Conservation (phyloP, 495 filamentous ascomycete genomes). For the Schizothecium vesticola region DNA sequence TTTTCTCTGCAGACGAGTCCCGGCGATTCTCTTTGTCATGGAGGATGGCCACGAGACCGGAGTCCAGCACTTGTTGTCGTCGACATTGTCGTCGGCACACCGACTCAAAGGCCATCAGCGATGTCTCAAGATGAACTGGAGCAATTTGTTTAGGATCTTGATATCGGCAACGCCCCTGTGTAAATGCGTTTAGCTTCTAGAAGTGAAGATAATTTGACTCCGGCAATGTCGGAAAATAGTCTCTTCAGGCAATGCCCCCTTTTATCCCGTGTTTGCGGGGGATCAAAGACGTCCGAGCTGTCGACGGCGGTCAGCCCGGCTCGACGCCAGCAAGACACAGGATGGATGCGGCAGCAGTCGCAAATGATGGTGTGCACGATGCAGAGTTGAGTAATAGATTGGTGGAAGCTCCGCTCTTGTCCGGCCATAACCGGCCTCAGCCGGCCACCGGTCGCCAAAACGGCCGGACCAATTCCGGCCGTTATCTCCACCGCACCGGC, state of each 20-base stretch:
- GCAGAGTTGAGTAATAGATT: conserved; percentile 23
- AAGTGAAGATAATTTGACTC: too few species aligned
- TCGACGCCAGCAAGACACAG: not conserved
- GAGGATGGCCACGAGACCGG: conserved; percentile 1
- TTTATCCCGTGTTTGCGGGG: not conserved
- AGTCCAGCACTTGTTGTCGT: not conserved
- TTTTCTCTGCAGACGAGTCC: not conserved
- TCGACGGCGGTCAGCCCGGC: not conserved
- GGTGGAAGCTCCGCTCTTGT: conserved; percentile 19
- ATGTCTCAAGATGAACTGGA: not conserved
- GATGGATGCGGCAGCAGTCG: not conserved
- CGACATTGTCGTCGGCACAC: not conserved
- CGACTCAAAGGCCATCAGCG: not conserved
- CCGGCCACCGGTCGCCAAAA: conserved; percentile 19
- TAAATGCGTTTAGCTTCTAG: too few species aligned
- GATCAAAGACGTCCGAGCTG: not conserved
- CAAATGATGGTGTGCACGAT: not conserved
- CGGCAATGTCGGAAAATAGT: not conserved
- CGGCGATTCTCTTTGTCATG: conserved; percentile 28
- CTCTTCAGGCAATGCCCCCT: not conserved
- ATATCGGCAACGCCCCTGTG: too few species aligned
- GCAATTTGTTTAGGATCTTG: too few species aligned
- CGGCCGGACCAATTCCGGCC: conserved; percentile 34
- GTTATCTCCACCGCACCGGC: conserved; percentile 9
- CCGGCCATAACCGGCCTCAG: conserved; percentile 35